Evolutionary conservation across 345 rosid genomes (phyloP), one percentile per base, ranked within the genome.

Genomic region (Corchorus capsularis): DNA sequence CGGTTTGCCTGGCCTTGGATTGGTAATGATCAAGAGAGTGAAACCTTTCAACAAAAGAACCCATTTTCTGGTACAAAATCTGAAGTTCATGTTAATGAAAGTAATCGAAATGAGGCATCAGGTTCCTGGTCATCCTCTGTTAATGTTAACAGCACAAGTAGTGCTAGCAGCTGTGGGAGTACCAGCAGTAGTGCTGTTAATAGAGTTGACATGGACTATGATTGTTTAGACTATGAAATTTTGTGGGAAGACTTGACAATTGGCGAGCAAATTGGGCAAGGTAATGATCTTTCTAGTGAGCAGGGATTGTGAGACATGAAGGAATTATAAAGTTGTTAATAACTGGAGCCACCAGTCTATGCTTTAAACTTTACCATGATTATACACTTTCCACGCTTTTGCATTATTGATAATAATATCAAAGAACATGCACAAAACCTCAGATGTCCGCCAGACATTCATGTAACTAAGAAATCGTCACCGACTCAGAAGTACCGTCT

Each of bases 251-350:
- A 96, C 82, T 79, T 96, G 91, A 85, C 85, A 0, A 84, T 96
- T 60, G 94, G 94, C 69, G 96, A 96, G 75, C 93, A 89, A 82
- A 88, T 96, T 54, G 98, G 99, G 77, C 98, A 93, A 92, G 99
- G 98, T 96, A 74, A 79, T 77, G 6, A 47, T 78, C 73, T 72
- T 81, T 77, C 3, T 1, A 66, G 49, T 46, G 67, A 75, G 62
- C 70, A 72, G 20, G 53, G 56, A 39, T 56, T 46, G 20, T 34
- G 56, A 75, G 12, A 16, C 65, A 32, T 46, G 69, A 16, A 8
- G 43, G 76, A n/a, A 32, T 59, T 61, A 46, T 62, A 53, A 47
- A 45, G 56, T 59, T 61, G 16, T 45, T 47, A 2, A 12, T 74
- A 50, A 35, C 8, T 22, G 41, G 66, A 46, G 17, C 47, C 39